These are phyloP conservation scores for Chrysosphaeria jannelii DNA, from an alignment of 2,329 filamentous ascomycete species.

Conservation along the genomic window DNA sequence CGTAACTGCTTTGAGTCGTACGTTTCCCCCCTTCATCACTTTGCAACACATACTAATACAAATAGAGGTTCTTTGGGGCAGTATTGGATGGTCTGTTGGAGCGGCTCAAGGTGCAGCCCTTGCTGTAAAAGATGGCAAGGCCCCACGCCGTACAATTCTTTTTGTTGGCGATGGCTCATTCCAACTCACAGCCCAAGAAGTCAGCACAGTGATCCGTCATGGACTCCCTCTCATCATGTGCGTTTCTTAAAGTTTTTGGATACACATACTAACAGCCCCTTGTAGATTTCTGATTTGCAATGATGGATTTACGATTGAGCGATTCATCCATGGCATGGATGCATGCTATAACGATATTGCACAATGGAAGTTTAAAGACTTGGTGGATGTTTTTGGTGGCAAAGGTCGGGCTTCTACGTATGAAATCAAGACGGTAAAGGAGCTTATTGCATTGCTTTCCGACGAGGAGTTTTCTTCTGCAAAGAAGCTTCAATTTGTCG, in stretches of 20 bases:
- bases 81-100: constrained; percentile 28
- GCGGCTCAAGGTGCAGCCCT: constrained; percentile 34
- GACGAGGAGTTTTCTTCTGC: constrained; percentile 12
- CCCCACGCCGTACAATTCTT: constrained; percentile 37
- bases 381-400: constrained; percentile 5
- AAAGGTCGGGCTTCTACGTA: constrained; percentile 4
- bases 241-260: too few relatives aligned
- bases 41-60: constrained; percentile 1
- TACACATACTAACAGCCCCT: background rate
- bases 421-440: constrained; percentile 4
- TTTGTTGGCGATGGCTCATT: constrained; percentile 78
- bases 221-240: constrained; percentile 45
- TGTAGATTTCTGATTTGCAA: constrained; percentile 79
- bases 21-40: constrained; percentile 8
- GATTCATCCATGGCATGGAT: constrained; percentile 61
- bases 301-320: constrained; percentile 69
- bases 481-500: constrained; percentile 35
- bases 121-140: constrained; percentile 13
- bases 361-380: constrained; percentile 30
- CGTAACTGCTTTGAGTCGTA: constrained; percentile 27
- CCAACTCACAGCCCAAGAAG: constrained; percentile 58
- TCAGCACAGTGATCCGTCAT: constrained; percentile 57
- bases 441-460: constrained; percentile 4
- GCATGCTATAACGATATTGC: constrained; percentile 56
- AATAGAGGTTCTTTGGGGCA: constrained; percentile 24